Base-by-base conservation (phyloP, 306 rosid species). In the Lathyrus sativus region DNA sequence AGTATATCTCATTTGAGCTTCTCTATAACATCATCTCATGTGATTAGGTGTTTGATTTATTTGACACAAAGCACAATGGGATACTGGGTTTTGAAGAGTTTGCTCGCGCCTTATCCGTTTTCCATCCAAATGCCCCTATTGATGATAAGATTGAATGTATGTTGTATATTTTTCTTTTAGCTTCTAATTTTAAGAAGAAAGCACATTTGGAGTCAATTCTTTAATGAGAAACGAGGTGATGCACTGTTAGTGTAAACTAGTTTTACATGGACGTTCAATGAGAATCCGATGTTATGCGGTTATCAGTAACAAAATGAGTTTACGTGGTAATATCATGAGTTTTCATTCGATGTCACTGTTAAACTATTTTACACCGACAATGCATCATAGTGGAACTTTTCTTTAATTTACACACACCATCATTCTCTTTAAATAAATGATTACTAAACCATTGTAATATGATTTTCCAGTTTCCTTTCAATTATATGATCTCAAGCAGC, bases 401-500 rank as follows among this genome's bases (percentile, higher is more conserved):
- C 8, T 44, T 64, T 7, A 35, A 42, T 72, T 73, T 57, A n/a
- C 68, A 62, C n/a, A n/a, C 18, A 35, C 65, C 19, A 39, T 29
- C 45, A 56, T 38, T 43, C 15, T 51, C 64, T 67, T 41, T 11
- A 31, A 49, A 10, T n/a, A 37, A 54, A 64, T 6, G 11, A 55
- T 45, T 68, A 50, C 51, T 75, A 54, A 57, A 17, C 46, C 55
- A 55, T 3, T 41, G 11, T 58, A 4, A 63, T 67, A 28, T 76
- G 60, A 5, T 76, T 68, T 82, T 80, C 58, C 97, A 95, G 99
- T 95, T 83, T 90, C 97, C 39, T 90, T 95, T 80, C 96, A 95
- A 85, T 82, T 95, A 73, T 95, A 95, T 55, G 99, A 95, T 78
- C 99, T 95, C 78, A 95, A 95, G 88, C 99, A 95, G 76, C 99